Evolutionary conservation across 129 eudicot species (phyloP).

Genomic region (Heracleum sosnowskyi): DNA sequence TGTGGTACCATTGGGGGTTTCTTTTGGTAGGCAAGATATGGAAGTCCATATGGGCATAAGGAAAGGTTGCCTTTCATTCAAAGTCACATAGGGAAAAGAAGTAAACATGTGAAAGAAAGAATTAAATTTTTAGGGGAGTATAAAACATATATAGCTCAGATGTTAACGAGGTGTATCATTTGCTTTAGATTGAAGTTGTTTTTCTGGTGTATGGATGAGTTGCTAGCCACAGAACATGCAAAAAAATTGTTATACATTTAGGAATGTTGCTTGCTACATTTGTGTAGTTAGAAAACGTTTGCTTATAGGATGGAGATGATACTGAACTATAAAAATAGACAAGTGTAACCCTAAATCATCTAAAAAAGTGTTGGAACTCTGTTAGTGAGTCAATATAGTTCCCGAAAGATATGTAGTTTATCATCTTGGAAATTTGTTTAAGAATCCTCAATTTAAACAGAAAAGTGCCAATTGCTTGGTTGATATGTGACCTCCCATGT

Average conservation of each 20-base stretch:
- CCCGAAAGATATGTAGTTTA: not conserved
- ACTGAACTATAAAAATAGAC: not conserved
- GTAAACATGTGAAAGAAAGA: not conserved
- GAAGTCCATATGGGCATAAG: not conserved
- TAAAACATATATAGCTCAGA: not conserved
- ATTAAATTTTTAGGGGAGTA: not conserved
- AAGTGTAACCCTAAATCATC: not conserved
- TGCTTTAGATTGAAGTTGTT: not conserved
- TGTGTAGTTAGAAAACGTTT: not conserved
- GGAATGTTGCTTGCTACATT: not conserved
- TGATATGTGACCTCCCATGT: slow-evolving; percentile 4
- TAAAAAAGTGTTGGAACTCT: not conserved
- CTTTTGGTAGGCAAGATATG: not conserved
- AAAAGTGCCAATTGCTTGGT: not conserved
- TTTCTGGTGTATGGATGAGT: not conserved
- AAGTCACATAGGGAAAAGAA: not conserved
- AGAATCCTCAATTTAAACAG: not conserved
- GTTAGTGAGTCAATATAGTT: not conserved
- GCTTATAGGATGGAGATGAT: not conserved
- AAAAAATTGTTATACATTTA: not conserved
- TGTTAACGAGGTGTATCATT: not conserved
- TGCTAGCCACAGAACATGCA: slow-evolving; percentile 18
- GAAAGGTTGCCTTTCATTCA: not conserved
- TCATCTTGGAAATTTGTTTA: not conserved
- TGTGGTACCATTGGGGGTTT: not conserved